These are phyloP conservation scores for Boletus rubescentipes DNA, from an alignment of 768 basidiomycete species.

Conservation along the genomic window DNA sequence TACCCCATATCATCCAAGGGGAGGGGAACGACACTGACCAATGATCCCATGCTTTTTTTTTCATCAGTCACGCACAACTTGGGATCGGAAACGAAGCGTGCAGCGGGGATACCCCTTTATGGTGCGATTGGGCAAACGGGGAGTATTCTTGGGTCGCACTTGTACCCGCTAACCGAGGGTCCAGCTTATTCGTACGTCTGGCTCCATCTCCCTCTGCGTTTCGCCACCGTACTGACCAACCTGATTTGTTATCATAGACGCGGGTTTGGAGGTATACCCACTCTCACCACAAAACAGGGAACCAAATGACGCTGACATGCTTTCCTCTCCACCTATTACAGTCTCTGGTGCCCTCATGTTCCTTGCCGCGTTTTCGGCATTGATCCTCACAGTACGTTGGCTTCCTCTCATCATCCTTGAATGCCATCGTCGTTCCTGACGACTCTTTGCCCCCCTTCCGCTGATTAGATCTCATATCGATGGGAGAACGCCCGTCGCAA, in stretches of 20 bases:
- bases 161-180: constrained; percentile 42
- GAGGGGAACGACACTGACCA: background rate
- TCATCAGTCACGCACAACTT: constrained; percentile 40
- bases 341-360: constrained; percentile 28
- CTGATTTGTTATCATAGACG: constrained; percentile 5
- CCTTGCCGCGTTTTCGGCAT: constrained; percentile 15
- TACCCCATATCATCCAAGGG: too few relatives aligned
- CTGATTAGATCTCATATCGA: constrained; percentile 56
- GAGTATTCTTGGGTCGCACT: constrained; percentile 40
- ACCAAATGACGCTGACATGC: background rate
- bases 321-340: background rate
- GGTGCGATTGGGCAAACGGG: constrained; percentile 44
- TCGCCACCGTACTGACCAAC: background rate
- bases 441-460: background rate
- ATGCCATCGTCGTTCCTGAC: background rate
- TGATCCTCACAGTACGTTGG: constrained; percentile 21
- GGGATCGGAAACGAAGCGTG: constrained; percentile 45
- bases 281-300: background rate
- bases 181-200: constrained; percentile 37
- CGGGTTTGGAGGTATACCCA: constrained; percentile 17
- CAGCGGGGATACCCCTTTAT: constrained; percentile 42
- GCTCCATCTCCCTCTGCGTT: background rate
- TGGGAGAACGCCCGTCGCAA: constrained; percentile 59
- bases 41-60: background rate
- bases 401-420: background rate